phyloP scores from a whole-genome alignment of 2,329 filamentous ascomycete species.

The Aspergillus fischeri region DNA sequence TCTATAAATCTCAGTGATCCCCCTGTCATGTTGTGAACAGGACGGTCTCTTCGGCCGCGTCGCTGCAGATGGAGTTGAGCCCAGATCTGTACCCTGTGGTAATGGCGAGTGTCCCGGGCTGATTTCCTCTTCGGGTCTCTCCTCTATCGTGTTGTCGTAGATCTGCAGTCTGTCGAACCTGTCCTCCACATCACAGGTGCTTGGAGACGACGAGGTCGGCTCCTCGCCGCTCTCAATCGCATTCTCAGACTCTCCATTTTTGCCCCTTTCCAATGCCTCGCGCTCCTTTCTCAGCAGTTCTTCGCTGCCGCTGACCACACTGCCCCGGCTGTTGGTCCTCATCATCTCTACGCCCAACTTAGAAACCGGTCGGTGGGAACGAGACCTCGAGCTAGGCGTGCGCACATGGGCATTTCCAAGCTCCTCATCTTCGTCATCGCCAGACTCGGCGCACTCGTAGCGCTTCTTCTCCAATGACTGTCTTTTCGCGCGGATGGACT shows the following conservation, averaged over 20 bases:
- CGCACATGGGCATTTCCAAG: conserved; percentile 57
- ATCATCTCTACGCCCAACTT: conserved; percentile 97
- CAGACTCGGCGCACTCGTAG: conserved; percentile 75
- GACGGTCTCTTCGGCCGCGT: conserved; percentile 7
- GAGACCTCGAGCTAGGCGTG: conserved; percentile 48
- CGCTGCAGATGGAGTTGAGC: neutral
- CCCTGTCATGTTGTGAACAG: conserved; percentile 7
- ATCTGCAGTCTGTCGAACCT: conserved; percentile 32
- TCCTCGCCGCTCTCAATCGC: conserved; percentile 20
- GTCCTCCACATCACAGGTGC: conserved; percentile 24
- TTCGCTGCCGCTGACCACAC: conserved; percentile 53
- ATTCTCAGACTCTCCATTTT: conserved; percentile 18
- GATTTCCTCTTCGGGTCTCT: conserved; percentile 25
- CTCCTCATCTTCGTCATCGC: conserved; percentile 93
- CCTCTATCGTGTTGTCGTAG: conserved; percentile 29
- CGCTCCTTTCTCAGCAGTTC: conserved; percentile 34
- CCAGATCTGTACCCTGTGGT: conserved; percentile 11
- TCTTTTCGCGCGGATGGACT: conserved; percentile 69
- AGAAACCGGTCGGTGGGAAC: conserved; percentile 65
- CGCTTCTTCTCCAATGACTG: conserved; percentile 70
- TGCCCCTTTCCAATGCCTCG: conserved; percentile 29
- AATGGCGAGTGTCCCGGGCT: conserved; percentile 21
- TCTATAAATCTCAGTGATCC: conserved; percentile 13
- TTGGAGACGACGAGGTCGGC: conserved; percentile 18
- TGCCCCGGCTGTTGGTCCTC: conserved; percentile 91